Conservation (phyloP, 2,329 filamentous ascomycete species). For the Diplodia seriata region DNA sequence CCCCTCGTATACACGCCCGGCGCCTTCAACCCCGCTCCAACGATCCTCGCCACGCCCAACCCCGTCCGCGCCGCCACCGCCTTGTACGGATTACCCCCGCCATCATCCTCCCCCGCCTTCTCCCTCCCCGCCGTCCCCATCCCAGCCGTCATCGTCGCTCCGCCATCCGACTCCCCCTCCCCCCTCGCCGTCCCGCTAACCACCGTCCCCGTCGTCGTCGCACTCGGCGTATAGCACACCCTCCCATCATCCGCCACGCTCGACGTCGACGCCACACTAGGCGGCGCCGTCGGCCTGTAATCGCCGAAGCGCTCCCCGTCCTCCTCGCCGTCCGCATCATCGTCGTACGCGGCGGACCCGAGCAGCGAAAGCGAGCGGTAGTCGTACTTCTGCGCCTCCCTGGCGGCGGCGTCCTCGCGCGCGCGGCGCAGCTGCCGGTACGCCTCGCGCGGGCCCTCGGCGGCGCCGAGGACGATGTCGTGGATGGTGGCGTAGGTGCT, state of each 20-base stretch:
- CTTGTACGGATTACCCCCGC: not conserved
- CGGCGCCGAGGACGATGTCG: not conserved
- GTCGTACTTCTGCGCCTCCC: not conserved
- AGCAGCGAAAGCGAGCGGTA: not conserved
- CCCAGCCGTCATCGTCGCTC: not conserved
- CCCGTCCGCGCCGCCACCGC: conserved; percentile 13
- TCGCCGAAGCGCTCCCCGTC: not conserved
- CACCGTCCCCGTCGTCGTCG: not conserved
- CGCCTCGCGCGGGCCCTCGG: conserved; percentile 7
- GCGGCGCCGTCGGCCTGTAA: not conserved
- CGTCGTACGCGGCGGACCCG: not conserved
- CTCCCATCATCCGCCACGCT: no score
- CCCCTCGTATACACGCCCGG: conserved; percentile 8
- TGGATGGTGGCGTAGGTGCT: conserved; percentile 14
- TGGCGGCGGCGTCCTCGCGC: not conserved
- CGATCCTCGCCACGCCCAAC: conserved; percentile 8
- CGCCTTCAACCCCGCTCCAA: conserved; percentile 17
- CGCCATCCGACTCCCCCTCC: not conserved
- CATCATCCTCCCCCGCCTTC: no score
- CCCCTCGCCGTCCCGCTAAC: not conserved
- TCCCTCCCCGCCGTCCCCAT: not conserved
- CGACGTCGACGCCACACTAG: not conserved
- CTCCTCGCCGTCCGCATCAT: no score
- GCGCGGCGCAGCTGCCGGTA: not conserved
- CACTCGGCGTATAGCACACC: not conserved